Conservation (phyloP, 78 protist genomes). For the Dictyostelium firmibasis region DNA sequence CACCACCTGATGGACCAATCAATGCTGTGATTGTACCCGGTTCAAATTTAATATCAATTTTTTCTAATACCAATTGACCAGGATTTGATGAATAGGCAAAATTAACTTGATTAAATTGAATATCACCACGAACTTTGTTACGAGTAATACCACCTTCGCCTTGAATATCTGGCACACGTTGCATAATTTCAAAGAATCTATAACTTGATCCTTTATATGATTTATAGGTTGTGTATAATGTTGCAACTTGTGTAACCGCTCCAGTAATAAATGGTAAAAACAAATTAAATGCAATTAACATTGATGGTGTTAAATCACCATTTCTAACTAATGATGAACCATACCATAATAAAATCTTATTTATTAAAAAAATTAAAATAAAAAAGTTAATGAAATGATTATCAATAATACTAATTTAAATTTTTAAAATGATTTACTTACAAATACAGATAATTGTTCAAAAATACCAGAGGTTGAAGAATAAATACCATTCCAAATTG, state of each 20-base stretch:
- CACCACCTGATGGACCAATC: constrained; percentile 71
- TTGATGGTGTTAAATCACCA: constrained; percentile 74
- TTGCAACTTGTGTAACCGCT: constrained; percentile 22
- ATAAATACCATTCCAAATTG: constrained; percentile 65
- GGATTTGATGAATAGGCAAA: constrained; percentile 12
- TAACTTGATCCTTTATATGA: constrained; percentile 21
- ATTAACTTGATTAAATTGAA: constrained; percentile 15
- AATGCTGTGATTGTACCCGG: constrained; percentile 63
- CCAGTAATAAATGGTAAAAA: constrained; percentile 71
- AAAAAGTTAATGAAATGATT: neutral
- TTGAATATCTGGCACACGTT: constrained; percentile 50
- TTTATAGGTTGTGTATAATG: constrained; percentile 44
- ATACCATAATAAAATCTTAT: constrained; percentile 76
- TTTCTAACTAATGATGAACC: constrained; percentile 82
- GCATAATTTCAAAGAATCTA: constrained; percentile 69
- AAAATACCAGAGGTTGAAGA: constrained; percentile 38
- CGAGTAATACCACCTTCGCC: constrained; percentile 10
- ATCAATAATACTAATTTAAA: neutral
- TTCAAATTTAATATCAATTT: constrained; percentile 1
- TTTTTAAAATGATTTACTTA: too few species aligned
- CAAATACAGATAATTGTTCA: constrained; percentile 55
- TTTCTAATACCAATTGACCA: neutral
- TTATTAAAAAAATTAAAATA: neutral
- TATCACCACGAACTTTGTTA: constrained; percentile 1
- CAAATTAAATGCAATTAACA: constrained; percentile 82